A percentile compares a stretch with the other conserved stretches of the same genome.
These are phyloP conservation scores for Selaginella moellendorffii DNA, from an alignment of 75 land plant species.

Conservation along the genomic window DNA sequence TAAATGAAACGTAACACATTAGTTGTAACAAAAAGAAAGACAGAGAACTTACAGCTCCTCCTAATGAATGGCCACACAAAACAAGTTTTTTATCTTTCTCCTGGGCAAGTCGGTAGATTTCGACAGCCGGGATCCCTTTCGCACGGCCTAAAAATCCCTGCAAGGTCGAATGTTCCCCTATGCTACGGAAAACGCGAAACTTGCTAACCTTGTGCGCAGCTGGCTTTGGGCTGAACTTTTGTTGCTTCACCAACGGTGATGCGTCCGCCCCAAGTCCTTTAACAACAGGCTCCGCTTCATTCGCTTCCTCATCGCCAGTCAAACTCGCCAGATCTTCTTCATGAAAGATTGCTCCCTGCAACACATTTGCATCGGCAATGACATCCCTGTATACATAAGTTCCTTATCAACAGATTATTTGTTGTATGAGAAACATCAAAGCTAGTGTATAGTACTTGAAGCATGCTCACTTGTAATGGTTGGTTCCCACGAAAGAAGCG, in stretches of 20 bases:
- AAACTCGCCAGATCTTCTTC: slow-evolving; percentile 31
- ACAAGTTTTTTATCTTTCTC: slow-evolving; percentile 74
- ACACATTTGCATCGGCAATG: slow-evolving; percentile 76
- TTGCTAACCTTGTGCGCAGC: too few relatives aligned
- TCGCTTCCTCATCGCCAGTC: neutral
- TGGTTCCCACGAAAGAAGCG: slow-evolving; percentile 93
- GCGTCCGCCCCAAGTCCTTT: too few relatives aligned
- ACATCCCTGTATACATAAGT: slow-evolving; percentile 43
- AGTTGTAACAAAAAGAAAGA: slow-evolving; percentile 1
- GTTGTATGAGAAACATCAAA: too few relatives aligned
- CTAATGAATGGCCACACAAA: slow-evolving; percentile 93
- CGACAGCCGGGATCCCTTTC: slow-evolving; percentile 85
- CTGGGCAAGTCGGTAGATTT: slow-evolving; percentile 77
- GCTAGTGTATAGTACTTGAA: slow-evolving; percentile 4
- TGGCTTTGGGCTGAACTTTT: too few relatives aligned
- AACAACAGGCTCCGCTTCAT: neutral
- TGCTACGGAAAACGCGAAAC: too few relatives aligned
- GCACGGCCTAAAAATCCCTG: slow-evolving; percentile 94
- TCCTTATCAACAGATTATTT: too few relatives aligned
- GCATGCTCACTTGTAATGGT: slow-evolving; percentile 67
- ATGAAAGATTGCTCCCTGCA: slow-evolving; percentile 81
- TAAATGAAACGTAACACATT: too few relatives aligned
- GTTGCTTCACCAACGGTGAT: too few relatives aligned
- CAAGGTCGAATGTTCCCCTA: too few relatives aligned
- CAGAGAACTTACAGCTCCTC: slow-evolving; percentile 69